Conservation (phyloP, 805 yeast species). For the Schizosaccharomyces octosporus region DNA sequence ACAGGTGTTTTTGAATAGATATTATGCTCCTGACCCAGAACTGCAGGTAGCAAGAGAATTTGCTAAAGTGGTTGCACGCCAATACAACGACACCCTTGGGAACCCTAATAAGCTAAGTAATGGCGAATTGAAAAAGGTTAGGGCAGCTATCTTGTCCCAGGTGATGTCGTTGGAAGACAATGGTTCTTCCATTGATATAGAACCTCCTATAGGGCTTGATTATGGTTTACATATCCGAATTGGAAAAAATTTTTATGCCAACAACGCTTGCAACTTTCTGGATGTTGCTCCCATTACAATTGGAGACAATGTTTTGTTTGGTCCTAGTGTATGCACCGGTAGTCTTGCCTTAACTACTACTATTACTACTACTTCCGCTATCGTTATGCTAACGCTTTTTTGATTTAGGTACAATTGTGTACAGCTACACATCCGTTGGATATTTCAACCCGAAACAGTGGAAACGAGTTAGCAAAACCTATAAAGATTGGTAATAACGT, state of each 20-base stretch:
- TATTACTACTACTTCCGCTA: too few species aligned
- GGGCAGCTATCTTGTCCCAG: slow-evolving; percentile 18
- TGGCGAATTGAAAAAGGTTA: slow-evolving; percentile 15
- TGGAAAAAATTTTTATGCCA: slow-evolving; percentile 36
- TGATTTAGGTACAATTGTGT: slow-evolving; percentile 13
- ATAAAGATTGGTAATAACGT: slow-evolving; percentile 37
- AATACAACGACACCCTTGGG: slow-evolving; percentile 11
- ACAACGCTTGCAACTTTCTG: slow-evolving; percentile 26
- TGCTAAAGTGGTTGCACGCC: slow-evolving; percentile 12
- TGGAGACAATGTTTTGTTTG: slow-evolving; percentile 35
- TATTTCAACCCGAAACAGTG: slow-evolving; percentile 19
- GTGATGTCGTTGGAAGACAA: slow-evolving; percentile 24
- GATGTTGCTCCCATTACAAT: slow-evolving; percentile 37
- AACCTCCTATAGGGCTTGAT: slow-evolving; percentile 38
- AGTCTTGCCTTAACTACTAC: not conserved
- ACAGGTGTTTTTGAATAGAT: slow-evolving; percentile 8
- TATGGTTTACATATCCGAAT: slow-evolving; percentile 37
- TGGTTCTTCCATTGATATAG: slow-evolving; percentile 18
- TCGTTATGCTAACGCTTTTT: slow-evolving; percentile 14
- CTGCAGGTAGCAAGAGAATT: slow-evolving; percentile 11
- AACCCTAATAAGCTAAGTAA: slow-evolving; percentile 11
- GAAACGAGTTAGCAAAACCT: slow-evolving; percentile 31
- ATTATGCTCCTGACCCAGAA: slow-evolving; percentile 15
- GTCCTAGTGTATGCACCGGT: slow-evolving; percentile 23
- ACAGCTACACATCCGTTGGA: slow-evolving; percentile 46